phyloP scores from a whole-genome alignment of 1,139 yeast species.

The Saccharomyces hybrid region DNA sequence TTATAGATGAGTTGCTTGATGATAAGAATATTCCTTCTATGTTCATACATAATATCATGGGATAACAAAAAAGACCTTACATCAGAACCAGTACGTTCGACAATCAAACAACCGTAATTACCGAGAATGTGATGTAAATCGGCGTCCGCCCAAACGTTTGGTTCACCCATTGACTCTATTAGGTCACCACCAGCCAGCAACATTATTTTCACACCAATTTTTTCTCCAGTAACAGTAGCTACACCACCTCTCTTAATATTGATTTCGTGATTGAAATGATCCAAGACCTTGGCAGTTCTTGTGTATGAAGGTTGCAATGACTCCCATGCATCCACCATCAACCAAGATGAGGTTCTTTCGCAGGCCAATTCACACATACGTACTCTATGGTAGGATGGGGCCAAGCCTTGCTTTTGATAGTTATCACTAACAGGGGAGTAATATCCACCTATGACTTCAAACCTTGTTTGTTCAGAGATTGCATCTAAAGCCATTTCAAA shows the following conservation, averaged over 20 bases:
- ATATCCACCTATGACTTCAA: slow-evolving; percentile 94
- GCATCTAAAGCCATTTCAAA: slow-evolving; percentile 97
- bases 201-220: slow-evolving; percentile 89
- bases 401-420: slow-evolving; percentile 88
- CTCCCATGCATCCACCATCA: slow-evolving; percentile 99
- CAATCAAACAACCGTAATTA: slow-evolving; percentile 89
- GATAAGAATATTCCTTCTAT: slow-evolving; percentile 83
- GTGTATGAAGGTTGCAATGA: slow-evolving; percentile 85
- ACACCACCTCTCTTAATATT: slow-evolving; percentile 79
- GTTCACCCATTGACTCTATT: slow-evolving; percentile 99
- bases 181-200: slow-evolving; percentile 95
- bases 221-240: slow-evolving; percentile 60
- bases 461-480: slow-evolving; percentile 84
- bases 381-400: slow-evolving; percentile 81
- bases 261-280: slow-evolving; percentile 92
- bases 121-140: slow-evolving; percentile 94
- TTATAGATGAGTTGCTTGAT: slow-evolving; percentile 93
- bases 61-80: slow-evolving; percentile 84
- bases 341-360: slow-evolving; percentile 93
- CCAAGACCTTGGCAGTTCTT: slow-evolving; percentile 89
- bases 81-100: slow-evolving; percentile 94
- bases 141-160: slow-evolving; percentile 96
- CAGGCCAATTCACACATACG: slow-evolving; percentile 98
- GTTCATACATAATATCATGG: slow-evolving; percentile 96
- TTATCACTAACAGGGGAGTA: slow-evolving; percentile 96